Conservation (phyloP, 2,329 filamentous ascomycete species). For the Furcasterigmium sp. region DNA sequence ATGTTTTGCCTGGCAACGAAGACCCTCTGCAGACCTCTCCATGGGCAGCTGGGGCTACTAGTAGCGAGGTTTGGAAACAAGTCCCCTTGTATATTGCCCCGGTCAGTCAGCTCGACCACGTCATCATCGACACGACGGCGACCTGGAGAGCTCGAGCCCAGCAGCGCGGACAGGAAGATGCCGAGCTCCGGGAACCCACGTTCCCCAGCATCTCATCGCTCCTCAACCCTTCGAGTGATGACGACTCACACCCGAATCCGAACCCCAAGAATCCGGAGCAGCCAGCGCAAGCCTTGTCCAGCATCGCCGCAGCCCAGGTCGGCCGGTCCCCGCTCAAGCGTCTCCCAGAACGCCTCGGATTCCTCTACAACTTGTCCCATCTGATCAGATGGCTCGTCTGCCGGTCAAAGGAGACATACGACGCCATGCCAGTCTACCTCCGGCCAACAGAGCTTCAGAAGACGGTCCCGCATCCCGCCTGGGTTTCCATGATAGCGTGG, state of each 20-base stretch:
- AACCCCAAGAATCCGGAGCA: too few relatives aligned
- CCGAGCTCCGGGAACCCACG: slow-evolving; percentile 7
- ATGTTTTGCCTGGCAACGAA: too few relatives aligned
- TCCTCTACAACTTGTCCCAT: slow-evolving; percentile 12
- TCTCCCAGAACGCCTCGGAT: slow-evolving; percentile 12
- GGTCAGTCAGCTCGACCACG: background rate
- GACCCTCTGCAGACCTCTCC: too few relatives aligned
- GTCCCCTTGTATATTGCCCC: background rate
- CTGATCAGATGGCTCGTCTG: slow-evolving; percentile 15
- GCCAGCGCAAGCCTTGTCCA: background rate
- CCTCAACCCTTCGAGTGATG: slow-evolving; percentile 9
- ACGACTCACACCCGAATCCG: background rate
- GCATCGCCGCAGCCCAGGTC: background rate
- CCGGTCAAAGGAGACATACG: slow-evolving; percentile 16
- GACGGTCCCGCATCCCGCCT: slow-evolving; percentile 17
- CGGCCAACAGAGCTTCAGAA: slow-evolving; percentile 16
- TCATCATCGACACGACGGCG: background rate
- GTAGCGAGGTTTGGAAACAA: too few relatives aligned
- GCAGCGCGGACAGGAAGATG: slow-evolving; percentile 2
- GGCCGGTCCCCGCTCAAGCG: background rate
- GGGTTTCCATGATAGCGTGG: slow-evolving; percentile 17
- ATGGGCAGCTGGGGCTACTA: too few relatives aligned
- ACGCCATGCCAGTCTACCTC: slow-evolving; percentile 15
- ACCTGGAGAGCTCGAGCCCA: background rate
- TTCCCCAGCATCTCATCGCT: slow-evolving; percentile 19